Evolutionary conservation across 2,329 filamentous ascomycete species (phyloP).

Genomic region (Biscogniauxia mediterranea): DNA sequence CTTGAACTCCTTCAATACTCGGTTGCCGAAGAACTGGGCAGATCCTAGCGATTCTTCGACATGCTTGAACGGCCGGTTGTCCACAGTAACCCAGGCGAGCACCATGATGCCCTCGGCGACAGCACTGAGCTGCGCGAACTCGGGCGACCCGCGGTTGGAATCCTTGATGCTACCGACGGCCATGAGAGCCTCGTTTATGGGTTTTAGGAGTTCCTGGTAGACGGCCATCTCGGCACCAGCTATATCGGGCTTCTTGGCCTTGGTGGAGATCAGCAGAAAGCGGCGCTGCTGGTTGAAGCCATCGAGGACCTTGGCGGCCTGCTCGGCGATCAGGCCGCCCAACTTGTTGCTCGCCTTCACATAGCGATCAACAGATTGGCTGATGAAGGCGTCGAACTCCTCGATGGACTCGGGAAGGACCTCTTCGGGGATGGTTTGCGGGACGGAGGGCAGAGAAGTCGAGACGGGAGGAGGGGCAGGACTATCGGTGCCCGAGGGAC

Average conservation of each 20-base stretch:
- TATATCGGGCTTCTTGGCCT: constrained; percentile 86
- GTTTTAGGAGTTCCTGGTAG: constrained; percentile 78
- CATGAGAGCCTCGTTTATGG: constrained; percentile 79
- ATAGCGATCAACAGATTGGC: constrained; percentile 72
- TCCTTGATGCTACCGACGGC: constrained; percentile 80
- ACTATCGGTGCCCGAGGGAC: constrained; percentile 34
- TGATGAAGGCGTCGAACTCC: constrained; percentile 81
- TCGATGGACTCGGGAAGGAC: constrained; percentile 74
- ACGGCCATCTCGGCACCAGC: constrained; percentile 56
- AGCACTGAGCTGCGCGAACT: constrained; percentile 80
- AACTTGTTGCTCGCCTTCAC: constrained; percentile 74
- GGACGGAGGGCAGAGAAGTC: constrained; percentile 29
- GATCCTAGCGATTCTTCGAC: constrained; percentile 80
- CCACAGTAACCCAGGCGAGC: constrained; percentile 85
- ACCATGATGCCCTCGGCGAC: constrained; percentile 88
- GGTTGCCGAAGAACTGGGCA: constrained; percentile 92
- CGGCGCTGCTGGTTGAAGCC: constrained; percentile 83
- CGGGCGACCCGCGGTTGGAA: constrained; percentile 69
- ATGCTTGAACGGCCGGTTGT: constrained; percentile 79
- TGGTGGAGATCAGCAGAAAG: constrained; percentile 84
- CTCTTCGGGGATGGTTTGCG: constrained; percentile 44
- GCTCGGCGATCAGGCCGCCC: constrained; percentile 75
- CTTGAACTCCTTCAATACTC: constrained; percentile 87
- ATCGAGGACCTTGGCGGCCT: constrained; percentile 58
- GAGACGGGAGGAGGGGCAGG: constrained; percentile 40